Evolutionary conservation across 192 early-diverging fungal genomes (phyloP), one percentile per base, ranked within the genome.

Genomic region (Coemansia umbellata): DNA sequence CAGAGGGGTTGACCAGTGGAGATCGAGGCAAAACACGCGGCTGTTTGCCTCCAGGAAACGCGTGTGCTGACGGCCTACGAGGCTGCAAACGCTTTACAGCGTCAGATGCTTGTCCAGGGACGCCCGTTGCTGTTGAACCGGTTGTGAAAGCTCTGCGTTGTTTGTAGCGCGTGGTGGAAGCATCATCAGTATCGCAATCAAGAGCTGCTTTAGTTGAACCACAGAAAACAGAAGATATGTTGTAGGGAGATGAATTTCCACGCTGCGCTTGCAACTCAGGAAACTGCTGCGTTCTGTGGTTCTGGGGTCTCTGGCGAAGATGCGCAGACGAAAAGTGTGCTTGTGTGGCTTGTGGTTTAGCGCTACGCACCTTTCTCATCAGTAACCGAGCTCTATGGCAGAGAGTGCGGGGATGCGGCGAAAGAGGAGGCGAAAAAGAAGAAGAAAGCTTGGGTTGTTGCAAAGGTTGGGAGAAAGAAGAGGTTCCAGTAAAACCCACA

Each of bases 351-450:
- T 58, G 22, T 43, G 43, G 21, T 14, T 26, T 8, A 26, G 43
- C 44, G 28, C 17, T 48, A 36, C 73, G 62, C 37, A 64, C 50
- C 36, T 52, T 53, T 37, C 58, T 54, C 61, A 76, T 65, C 53
- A 76, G 43, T 40, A 36, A 44, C 23, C 62, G 60, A 32, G 66
- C 66, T 17, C 58, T 42, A 33, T 64, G 37, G 55, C 73, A 76
- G 52, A 76, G 55, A 14, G 73, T 76, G 42, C 65, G 73, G 3
- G 66, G 58, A 14, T 37, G 57, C 9, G 66, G 66, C 18, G 66
- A 58, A 18, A 33, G 30, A 24, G 73, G 65, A 39, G 71, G 64
- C 44, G 73, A 76, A 62, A 69, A 76, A n/a, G 66, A 76, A n/a
- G 73, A 76, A 17, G 49, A 51, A 4, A 60, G 55, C 28, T 64